Evolutionary conservation across 164 flowering plant genomes (phyloP).

Genomic region (Protea cynaroides): DNA sequence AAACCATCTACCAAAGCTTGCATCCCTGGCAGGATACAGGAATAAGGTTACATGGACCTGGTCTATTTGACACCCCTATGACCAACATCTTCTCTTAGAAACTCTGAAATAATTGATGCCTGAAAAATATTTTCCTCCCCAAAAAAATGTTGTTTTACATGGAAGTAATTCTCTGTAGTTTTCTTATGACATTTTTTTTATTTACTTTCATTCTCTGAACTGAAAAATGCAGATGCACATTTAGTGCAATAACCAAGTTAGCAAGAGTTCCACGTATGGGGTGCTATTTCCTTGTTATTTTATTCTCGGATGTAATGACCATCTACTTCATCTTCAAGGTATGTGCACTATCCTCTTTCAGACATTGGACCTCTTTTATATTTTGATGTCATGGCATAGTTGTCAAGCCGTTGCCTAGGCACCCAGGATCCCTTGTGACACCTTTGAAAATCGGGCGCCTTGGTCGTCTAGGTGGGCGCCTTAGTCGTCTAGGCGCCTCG

Average conservation of each 20-base stretch:
- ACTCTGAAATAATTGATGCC: not conserved
- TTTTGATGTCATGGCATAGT: not conserved
- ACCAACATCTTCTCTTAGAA: not conserved
- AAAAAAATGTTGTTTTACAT: too few relatives aligned
- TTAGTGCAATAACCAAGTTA: slow-evolving; percentile 82
- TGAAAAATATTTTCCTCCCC: not conserved
- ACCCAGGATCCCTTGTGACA: too few relatives aligned
- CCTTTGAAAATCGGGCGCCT: too few relatives aligned
- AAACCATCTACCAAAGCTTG: not conserved
- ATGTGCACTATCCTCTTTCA: slow-evolving; percentile 20
- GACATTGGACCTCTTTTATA: not conserved
- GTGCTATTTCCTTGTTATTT: slow-evolving; percentile 85
- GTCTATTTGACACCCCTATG: too few relatives aligned
- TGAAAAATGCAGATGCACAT: slow-evolving; percentile 65
- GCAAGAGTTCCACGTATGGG: slow-evolving; percentile 68
- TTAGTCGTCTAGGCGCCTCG: too few relatives aligned
- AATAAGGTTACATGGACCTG: too few relatives aligned
- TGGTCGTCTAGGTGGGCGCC: too few relatives aligned
- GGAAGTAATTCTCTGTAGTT: not conserved
- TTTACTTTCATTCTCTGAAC: slow-evolving; percentile 2
- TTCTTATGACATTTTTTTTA: not conserved
- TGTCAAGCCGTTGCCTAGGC: not conserved
- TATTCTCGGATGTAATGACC: slow-evolving; percentile 93
- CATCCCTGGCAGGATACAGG: too few relatives aligned
- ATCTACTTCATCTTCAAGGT: slow-evolving; percentile 99